Evolutionary conservation across 495 filamentous ascomycete species (phyloP).

Genomic region (Penicillium silybi): DNA sequence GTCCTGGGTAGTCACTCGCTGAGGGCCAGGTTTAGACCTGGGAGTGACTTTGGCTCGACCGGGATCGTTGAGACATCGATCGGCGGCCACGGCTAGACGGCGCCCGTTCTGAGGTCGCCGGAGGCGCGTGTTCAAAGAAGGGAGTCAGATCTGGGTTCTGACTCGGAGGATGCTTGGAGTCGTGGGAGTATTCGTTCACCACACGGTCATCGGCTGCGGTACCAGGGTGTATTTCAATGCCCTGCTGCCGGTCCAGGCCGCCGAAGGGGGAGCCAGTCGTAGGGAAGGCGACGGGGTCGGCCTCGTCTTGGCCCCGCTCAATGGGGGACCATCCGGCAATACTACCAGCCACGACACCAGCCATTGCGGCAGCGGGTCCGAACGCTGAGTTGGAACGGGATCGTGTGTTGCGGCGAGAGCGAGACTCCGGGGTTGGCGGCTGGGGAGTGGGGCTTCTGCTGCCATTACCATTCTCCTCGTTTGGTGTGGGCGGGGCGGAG

Average conservation of each 20-base stretch:
- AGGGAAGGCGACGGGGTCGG: constrained; percentile 49
- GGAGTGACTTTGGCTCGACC: constrained; percentile 36
- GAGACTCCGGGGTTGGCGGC: constrained; percentile 66
- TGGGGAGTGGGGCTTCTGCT: constrained; percentile 39
- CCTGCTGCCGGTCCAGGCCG: constrained; percentile 48
- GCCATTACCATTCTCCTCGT: constrained; percentile 35
- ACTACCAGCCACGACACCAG: constrained; percentile 82
- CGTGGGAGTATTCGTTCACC: constrained; percentile 41
- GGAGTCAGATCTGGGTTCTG: constrained; percentile 55
- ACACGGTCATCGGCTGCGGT: constrained; percentile 54
- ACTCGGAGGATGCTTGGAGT: constrained; percentile 50
- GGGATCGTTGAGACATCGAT: constrained; percentile 38
- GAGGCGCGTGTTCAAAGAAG: constrained; percentile 44
- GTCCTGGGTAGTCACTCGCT: not conserved
- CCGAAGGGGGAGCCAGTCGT: constrained; percentile 32
- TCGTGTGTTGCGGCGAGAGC: constrained; percentile 63
- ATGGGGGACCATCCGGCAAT: constrained; percentile 89
- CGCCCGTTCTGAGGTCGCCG: constrained; percentile 25
- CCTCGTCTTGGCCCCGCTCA: constrained; percentile 51
- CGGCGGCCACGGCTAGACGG: constrained; percentile 37
- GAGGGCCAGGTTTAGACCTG: constrained; percentile 20
- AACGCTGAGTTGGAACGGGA: constrained; percentile 86
- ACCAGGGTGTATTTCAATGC: constrained; percentile 55
- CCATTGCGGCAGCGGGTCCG: constrained; percentile 76
- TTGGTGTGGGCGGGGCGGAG: constrained; percentile 67